Evolutionary conservation across 768 basidiomycete species (phyloP).

Genomic region (Lactarius quietus): DNA sequence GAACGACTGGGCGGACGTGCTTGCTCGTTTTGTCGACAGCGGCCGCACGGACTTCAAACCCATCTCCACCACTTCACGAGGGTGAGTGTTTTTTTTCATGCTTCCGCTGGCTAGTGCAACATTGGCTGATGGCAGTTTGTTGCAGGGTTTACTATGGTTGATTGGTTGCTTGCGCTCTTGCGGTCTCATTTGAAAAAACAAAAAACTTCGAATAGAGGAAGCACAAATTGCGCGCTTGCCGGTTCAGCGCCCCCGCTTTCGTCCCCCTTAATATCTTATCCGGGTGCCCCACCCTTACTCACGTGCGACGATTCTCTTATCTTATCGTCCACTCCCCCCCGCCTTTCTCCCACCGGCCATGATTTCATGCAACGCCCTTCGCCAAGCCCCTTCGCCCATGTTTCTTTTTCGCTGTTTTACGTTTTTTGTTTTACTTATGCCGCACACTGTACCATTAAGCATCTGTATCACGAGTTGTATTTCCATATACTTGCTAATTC

Average conservation of each 20-base stretch:
- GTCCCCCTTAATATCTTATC: background rate
- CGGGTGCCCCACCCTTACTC: conserved; percentile 5
- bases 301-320: background rate
- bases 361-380: background rate
- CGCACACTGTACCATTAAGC: conserved; percentile 23
- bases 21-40: conserved; percentile 65
- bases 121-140: conserved; percentile 1
- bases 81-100: conserved; percentile 62
- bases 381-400: too few relatives aligned
- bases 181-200: conserved; percentile 8
- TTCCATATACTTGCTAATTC: conserved; percentile 19
- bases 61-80: conserved; percentile 71
- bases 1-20: conserved; percentile 68
- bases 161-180: conserved; percentile 18
- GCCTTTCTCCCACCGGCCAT: background rate
- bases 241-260: conserved; percentile 10
- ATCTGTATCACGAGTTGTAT: conserved; percentile 23
- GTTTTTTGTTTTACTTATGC: conserved; percentile 6
- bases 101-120: background rate
- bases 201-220: conserved; percentile 11
- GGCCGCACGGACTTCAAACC: conserved; percentile 78
- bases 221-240: background rate
- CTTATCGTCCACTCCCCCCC: background rate
- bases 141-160: conserved; percentile 25
- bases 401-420: background rate